Evolutionary conservation across 1,284 basidiomycete species (phyloP).

Genomic region (Cryptococcus jaspeensis): DNA sequence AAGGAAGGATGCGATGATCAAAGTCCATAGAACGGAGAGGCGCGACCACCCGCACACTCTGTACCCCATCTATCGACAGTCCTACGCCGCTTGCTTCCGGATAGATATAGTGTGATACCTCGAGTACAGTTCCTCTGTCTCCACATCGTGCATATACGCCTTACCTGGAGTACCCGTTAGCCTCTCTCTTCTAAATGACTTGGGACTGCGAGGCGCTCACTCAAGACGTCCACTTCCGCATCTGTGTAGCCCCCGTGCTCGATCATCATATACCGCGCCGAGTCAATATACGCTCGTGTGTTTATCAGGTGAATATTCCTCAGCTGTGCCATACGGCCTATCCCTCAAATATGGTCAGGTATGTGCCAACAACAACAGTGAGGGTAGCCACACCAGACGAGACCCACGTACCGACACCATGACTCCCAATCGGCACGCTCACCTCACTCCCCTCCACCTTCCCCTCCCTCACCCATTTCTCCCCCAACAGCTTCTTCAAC

Average conservation of each 20-base stretch:
- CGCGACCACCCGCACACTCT: too few species aligned
- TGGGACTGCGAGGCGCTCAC: constrained; percentile 18
- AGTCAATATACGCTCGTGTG: constrained; percentile 19
- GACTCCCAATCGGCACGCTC: constrained; percentile 23
- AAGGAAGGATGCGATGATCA: too few species aligned
- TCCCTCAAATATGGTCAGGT: neutral
- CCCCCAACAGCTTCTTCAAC: neutral
- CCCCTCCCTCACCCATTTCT: neutral
- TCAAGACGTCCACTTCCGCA: constrained; percentile 23
- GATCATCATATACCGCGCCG: constrained; percentile 20
- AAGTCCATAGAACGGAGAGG: too few species aligned
- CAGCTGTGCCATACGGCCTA: constrained; percentile 24
- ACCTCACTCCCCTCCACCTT: constrained; percentile 21
- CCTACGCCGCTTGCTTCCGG: too few species aligned
- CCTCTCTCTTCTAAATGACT: too few species aligned
- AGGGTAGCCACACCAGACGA: neutral
- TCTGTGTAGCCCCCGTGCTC: constrained; percentile 23
- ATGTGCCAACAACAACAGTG: neutral
- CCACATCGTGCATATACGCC: too few species aligned
- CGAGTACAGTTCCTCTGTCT: too few species aligned
- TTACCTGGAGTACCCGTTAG: too few species aligned
- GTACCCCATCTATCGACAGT: too few species aligned
- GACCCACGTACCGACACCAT: constrained; percentile 16
- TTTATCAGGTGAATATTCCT: constrained; percentile 23
- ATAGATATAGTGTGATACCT: too few species aligned